A percentile compares a stretch with the other conserved stretches of the same genome.
Evolutionary conservation across 257 asterid species (phyloP).

Genomic region (Schizonepeta tenuifolia): DNA sequence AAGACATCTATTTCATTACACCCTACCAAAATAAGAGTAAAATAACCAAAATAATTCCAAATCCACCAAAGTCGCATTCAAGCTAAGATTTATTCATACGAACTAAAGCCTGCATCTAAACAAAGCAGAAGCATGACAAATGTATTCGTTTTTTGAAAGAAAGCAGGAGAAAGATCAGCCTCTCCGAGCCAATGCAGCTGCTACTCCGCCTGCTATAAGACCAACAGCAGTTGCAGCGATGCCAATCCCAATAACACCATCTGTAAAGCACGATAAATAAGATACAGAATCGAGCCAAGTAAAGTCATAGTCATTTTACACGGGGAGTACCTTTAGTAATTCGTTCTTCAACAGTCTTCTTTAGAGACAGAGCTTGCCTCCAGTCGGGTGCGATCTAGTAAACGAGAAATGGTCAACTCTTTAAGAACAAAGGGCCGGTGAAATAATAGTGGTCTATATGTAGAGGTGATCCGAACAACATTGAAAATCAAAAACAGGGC

Average conservation of each 20-base stretch:
- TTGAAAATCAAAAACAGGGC: neutral
- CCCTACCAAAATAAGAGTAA: neutral
- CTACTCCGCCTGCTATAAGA: slow-evolving; percentile 65
- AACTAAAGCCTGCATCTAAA: slow-evolving; percentile 14
- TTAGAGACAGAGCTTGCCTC: slow-evolving; percentile 73
- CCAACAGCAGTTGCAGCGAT: slow-evolving; percentile 69
- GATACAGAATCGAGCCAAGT: neutral
- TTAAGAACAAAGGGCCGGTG: neutral
- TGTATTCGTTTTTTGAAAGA: neutral
- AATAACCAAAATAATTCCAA: slow-evolving; percentile 13
- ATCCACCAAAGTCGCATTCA: slow-evolving; percentile 6
- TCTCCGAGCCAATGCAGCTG: slow-evolving; percentile 67
- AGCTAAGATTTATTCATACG: slow-evolving; percentile 22
- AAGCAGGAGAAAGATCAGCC: slow-evolving; percentile 29
- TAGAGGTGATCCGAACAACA: neutral
- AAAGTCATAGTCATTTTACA: neutral
- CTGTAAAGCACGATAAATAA: slow-evolving; percentile 41
- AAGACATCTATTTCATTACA: slow-evolving; percentile 11
- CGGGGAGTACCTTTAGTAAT: slow-evolving; percentile 60
- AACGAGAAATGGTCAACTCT: neutral
- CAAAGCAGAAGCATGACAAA: neutral
- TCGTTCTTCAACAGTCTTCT: slow-evolving; percentile 62
- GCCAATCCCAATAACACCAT: slow-evolving; percentile 81
- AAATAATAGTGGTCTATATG: neutral
- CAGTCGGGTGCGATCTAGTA: slow-evolving; percentile 76